Percentiles rank a stretch among this genome's conserved stretches.
Conservation (phyloP, 257 asterid species). For the Eucommia ulmoides region DNA sequence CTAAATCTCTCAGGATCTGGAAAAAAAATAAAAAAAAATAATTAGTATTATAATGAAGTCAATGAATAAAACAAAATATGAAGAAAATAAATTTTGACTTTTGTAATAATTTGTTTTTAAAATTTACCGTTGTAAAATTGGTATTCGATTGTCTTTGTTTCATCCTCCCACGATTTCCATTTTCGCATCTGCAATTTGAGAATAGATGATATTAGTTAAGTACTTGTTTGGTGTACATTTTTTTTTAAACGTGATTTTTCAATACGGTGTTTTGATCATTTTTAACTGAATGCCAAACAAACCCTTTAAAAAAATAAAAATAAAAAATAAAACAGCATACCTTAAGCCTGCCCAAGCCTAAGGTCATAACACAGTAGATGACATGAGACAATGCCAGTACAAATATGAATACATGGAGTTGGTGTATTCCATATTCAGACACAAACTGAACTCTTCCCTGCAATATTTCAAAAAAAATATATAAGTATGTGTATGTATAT, state of each 20-base stretch:
- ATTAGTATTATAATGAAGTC: too few relatives aligned
- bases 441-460: not conserved
- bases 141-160: conserved; percentile 61
- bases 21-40: not conserved
- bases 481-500: not conserved
- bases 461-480: not conserved
- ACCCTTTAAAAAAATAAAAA: not conserved
- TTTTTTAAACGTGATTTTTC: too few relatives aligned
- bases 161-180: conserved; percentile 82
- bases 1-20: conserved; percentile 90
- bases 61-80: too few relatives aligned
- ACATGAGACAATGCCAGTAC: not conserved
- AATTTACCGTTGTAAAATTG: conserved; percentile 60
- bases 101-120: too few relatives aligned
- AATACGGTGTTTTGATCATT: too few relatives aligned
- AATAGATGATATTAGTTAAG: too few relatives aligned
- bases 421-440: not conserved
- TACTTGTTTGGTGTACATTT: too few relatives aligned
- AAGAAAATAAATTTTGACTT: too few relatives aligned
- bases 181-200: conserved; percentile 45
- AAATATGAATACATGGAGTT: not conserved
- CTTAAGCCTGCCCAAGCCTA: not conserved
- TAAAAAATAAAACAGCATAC: not conserved
- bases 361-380: not conserved
- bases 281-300: too few relatives aligned